Evolutionary conservation across 176 grass and related monocot genomes (phyloP).

Genomic region (Cenchrus purpureus): DNA sequence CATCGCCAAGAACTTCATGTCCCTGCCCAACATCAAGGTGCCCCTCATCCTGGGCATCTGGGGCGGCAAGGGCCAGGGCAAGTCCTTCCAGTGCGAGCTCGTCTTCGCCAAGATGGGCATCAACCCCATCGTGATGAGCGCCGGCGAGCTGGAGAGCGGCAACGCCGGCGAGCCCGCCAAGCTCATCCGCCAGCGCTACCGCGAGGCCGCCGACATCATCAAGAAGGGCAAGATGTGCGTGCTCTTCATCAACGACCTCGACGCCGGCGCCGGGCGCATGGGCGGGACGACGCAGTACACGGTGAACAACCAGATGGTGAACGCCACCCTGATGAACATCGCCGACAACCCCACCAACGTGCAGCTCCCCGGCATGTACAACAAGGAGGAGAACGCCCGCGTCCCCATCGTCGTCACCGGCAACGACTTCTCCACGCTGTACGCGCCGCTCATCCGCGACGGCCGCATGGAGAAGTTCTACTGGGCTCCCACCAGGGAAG

Average conservation of each 20-base stretch:
- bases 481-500: constrained; percentile 89
- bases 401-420: constrained; percentile 92
- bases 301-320: constrained; percentile 99
- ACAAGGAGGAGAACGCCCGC: constrained; percentile 61
- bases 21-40: constrained; percentile 92
- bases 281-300: constrained; percentile 95
- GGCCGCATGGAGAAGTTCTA: constrained; percentile 99
- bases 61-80: constrained; percentile 98
- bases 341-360: constrained; percentile 94
- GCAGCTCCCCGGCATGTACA: constrained; percentile 93
- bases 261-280: constrained; percentile 84
- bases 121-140: constrained; percentile 97
- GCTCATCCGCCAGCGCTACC: constrained; percentile 83
- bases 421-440: constrained; percentile 94
- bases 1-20: constrained; percentile 97
- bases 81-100: constrained; percentile 97
- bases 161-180: constrained; percentile 96
- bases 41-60: constrained; percentile 96
- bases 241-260: constrained; percentile 97
- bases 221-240: constrained; percentile 92
- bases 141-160: constrained; percentile 93
- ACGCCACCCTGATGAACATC: constrained; percentile 97
- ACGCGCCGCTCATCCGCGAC: constrained; percentile 89
- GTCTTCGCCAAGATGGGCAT: constrained; percentile 98
- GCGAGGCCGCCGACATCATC: constrained; percentile 88